A percentile compares a stretch with the other conserved stretches of the same genome.
These are phyloP conservation scores for Grifola frondosa DNA, from an alignment of 1,284 basidiomycete genomes.

Conservation along the genomic window DNA sequence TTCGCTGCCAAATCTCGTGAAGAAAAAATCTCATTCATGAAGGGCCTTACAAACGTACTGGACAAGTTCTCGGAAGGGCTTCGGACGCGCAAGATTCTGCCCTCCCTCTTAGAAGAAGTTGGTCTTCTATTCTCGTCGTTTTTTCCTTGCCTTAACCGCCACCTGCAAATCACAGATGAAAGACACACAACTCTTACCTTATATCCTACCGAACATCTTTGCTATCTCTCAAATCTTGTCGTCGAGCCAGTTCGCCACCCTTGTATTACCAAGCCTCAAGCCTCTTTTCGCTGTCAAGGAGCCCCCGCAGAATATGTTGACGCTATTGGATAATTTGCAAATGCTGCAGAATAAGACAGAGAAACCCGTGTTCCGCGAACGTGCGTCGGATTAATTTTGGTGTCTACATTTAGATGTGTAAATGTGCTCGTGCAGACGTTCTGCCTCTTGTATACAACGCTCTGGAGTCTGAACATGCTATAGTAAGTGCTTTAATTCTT, in stretches of 20 bases:
- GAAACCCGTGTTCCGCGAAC: slow-evolving; percentile 83
- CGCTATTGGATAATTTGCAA: slow-evolving; percentile 84
- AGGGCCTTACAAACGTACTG: slow-evolving; percentile 82
- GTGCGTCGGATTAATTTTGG: slow-evolving; percentile 47
- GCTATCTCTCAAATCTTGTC: slow-evolving; percentile 81
- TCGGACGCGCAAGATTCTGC: slow-evolving; percentile 88
- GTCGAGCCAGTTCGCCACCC: slow-evolving; percentile 77
- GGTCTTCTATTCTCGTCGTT: slow-evolving; percentile 18
- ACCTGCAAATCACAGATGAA: slow-evolving; percentile 84
- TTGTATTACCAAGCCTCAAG: slow-evolving; percentile 85
- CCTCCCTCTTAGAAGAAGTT: slow-evolving; percentile 91
- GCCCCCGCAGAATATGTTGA: slow-evolving; percentile 96
- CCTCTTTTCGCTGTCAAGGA: slow-evolving; percentile 92
- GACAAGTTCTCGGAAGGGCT: slow-evolving; percentile 88
- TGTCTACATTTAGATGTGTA: not conserved
- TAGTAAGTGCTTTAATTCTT: slow-evolving; percentile 42
- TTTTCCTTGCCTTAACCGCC: not conserved
- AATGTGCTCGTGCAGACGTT: slow-evolving; percentile 59
- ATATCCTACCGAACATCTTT: slow-evolving; percentile 98
- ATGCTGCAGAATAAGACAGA: slow-evolving; percentile 91
- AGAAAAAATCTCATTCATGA: slow-evolving; percentile 96
- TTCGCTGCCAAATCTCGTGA: slow-evolving; percentile 94
- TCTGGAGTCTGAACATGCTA: slow-evolving; percentile 87
- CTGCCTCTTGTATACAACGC: slow-evolving; percentile 95
- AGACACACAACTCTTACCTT: slow-evolving; percentile 87